These are phyloP conservation scores for Verticillium zaregamsianum DNA, from an alignment of 2,329 filamentous ascomycete species.

Conservation along the genomic window DNA sequence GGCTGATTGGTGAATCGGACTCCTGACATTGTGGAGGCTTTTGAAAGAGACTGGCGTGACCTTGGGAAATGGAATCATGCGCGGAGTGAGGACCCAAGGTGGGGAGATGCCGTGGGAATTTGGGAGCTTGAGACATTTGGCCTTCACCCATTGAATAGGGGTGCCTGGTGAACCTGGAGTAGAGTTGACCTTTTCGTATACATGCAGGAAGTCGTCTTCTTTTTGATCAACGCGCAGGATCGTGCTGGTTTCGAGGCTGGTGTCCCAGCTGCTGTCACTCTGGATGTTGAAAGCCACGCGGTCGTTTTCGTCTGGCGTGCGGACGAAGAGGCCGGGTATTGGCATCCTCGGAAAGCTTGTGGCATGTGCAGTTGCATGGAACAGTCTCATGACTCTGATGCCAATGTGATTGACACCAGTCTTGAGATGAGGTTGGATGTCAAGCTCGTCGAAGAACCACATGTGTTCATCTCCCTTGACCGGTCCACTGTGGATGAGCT, in stretches of 20 bases:
- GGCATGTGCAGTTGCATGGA: constrained; percentile 9
- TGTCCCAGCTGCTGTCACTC: constrained; percentile 8
- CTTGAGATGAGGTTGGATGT: constrained; percentile 15
- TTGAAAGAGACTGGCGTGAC: background rate
- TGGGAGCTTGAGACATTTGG: constrained; percentile 1
- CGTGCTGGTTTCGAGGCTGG: constrained; percentile 4
- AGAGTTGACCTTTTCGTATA: constrained; percentile 8
- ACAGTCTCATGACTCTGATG: constrained; percentile 14
- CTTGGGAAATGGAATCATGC: background rate
- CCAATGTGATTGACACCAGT: constrained; percentile 12
- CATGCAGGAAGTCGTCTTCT: constrained; percentile 13
- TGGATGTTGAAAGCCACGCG: background rate
- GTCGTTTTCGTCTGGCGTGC: background rate
- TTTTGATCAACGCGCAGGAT: constrained; percentile 8
- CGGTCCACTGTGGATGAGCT: constrained; percentile 15
- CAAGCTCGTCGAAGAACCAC: constrained; percentile 20
- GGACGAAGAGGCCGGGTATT: constrained; percentile 7
- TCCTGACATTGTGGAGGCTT: background rate
- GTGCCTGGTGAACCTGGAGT: background rate
- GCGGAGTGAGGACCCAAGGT: background rate
- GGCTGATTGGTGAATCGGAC: background rate
- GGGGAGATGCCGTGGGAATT: background rate
- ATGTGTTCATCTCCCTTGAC: constrained; percentile 16
- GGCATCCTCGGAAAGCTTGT: constrained; percentile 12
- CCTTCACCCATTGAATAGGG: background rate